phyloP scores from a whole-genome alignment of 2,329 filamentous ascomycete species.

The Endoconidiophora laricicola region DNA sequence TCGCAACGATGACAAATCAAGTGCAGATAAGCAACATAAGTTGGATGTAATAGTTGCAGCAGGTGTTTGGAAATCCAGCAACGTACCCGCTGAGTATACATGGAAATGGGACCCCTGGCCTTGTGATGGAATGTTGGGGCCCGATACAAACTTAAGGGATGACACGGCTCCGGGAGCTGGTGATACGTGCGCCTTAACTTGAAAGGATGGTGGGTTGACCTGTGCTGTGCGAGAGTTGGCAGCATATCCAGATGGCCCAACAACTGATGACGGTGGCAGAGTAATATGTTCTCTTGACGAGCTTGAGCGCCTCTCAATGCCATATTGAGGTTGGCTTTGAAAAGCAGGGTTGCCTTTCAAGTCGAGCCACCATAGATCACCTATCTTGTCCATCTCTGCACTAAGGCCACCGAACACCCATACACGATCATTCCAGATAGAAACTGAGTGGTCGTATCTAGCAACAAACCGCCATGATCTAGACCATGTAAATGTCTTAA shows the following conservation, averaged over 20 bases:
- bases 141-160: constrained; percentile 75
- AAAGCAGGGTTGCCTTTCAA: constrained; percentile 81
- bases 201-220: constrained; percentile 48
- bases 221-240: constrained; percentile 52
- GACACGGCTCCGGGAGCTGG: constrained; percentile 81
- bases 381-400: constrained; percentile 91
- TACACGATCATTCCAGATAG: constrained; percentile 78
- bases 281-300: constrained; percentile 23
- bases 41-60: constrained; percentile 71
- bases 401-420: constrained; percentile 95
- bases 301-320: constrained; percentile 31
- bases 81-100: constrained; percentile 77
- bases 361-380: constrained; percentile 95
- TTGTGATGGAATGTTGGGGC: constrained; percentile 71
- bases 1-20: constrained; percentile 71
- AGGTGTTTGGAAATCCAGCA: constrained; percentile 88
- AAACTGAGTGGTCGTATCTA: constrained; percentile 87
- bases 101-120: constrained; percentile 90
- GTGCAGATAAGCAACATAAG: constrained; percentile 77
- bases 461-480: constrained; percentile 89
- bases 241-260: constrained; percentile 47
- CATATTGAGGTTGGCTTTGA: constrained; percentile 46
- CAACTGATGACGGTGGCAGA: constrained; percentile 28
- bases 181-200: constrained; percentile 60
- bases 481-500: constrained; percentile 97